Base-by-base conservation (phyloP, 257 asterid genomes). In the Fraxinus pennsylvanica region DNA sequence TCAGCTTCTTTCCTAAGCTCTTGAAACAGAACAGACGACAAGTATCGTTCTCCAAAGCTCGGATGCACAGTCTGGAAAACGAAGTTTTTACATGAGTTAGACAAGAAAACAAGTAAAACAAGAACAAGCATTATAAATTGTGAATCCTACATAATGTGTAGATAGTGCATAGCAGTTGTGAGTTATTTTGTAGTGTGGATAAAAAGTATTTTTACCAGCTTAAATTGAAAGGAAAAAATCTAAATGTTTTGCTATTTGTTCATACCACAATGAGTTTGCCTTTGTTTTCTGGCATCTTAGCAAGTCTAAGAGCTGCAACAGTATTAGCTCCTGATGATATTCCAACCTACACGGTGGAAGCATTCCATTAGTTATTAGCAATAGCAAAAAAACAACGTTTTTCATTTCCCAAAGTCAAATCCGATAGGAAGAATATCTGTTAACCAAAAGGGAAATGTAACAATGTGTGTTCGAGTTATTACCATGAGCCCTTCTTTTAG, bases 321-420 rank as follows among this genome's bases (percentile, higher is more conserved):
- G 98, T 95, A 78, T 95, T 95, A 9, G 99, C 99, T 19, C 99
- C 99, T 1, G 99, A 95, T 8, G 99, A 95, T 84, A 95, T 95
- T 61, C 99, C 98, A 19, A 95, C 99, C 99, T 95, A 69, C 57
- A 47, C 21, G 72, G 3, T 13, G 27, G 71, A 76, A 27, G 29
- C 3, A 29, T 21, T 17, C 25, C 9, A n/a, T 41, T 15, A 72
- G 33, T 8, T 27, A 63, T 63, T 10, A 9, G 27, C 36, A 3
- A 2, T 0, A 59, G 22, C 66, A n/a, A 39, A 39, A 39, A 39
- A 9, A 9, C 15, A 0, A 43, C 50, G 17, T 43, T 43, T 41
- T 10, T 43, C 52, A 43, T 43, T 43, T 10, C 52, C 21, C 59
- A 15, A 47, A 14, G 59, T 47, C 59, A 6, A 15, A 47, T 7